phyloP scores from a whole-genome alignment of 1,284 basidiomycete species.

The Ustilago shanxiensis region DNA sequence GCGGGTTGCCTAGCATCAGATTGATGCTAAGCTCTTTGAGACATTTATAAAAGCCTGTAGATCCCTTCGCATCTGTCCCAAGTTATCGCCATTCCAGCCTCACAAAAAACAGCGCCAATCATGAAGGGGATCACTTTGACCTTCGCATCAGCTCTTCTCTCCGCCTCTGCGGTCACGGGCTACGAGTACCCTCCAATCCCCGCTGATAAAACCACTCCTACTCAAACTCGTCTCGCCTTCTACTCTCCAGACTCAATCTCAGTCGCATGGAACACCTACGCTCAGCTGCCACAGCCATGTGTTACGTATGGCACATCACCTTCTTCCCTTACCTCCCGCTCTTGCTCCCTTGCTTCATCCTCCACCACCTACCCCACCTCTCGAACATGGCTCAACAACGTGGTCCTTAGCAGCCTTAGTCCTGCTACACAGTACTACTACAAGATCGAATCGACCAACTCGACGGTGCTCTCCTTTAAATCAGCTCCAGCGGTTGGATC shows the following conservation, averaged over 20 bases:
- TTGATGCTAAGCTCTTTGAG: background rate
- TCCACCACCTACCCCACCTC: slow-evolving; percentile 57
- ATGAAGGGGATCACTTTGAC: slow-evolving; percentile 26
- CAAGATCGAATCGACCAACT: slow-evolving; percentile 48
- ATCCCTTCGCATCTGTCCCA: too few relatives aligned
- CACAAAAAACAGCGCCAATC: background rate
- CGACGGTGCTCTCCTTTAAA: slow-evolving; percentile 39
- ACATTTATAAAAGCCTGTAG: slow-evolving; percentile 3
- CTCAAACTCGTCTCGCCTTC: slow-evolving; percentile 49
- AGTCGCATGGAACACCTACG: slow-evolving; percentile 59
- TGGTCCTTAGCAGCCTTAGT: slow-evolving; percentile 34
- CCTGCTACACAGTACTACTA: slow-evolving; percentile 59
- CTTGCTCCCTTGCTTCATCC: slow-evolving; percentile 45
- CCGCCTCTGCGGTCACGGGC: slow-evolving; percentile 3
- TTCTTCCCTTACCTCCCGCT: slow-evolving; percentile 10
- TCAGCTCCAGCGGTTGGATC: slow-evolving; percentile 27
- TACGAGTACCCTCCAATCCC: slow-evolving; percentile 40
- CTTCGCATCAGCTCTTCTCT: slow-evolving; percentile 19
- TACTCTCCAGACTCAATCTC: slow-evolving; percentile 44
- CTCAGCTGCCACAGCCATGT: slow-evolving; percentile 35
- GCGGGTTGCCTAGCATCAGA: background rate
- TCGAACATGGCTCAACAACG: slow-evolving; percentile 55
- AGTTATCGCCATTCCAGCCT: too few relatives aligned
- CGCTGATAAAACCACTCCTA: slow-evolving; percentile 54
- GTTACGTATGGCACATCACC: slow-evolving; percentile 45